A percentile compares a stretch with the other conserved stretches of the same genome.
phyloP scores from a whole-genome alignment of 2,329 filamentous ascomycete genomes.

The Pestalotiopsis sp. region DNA sequence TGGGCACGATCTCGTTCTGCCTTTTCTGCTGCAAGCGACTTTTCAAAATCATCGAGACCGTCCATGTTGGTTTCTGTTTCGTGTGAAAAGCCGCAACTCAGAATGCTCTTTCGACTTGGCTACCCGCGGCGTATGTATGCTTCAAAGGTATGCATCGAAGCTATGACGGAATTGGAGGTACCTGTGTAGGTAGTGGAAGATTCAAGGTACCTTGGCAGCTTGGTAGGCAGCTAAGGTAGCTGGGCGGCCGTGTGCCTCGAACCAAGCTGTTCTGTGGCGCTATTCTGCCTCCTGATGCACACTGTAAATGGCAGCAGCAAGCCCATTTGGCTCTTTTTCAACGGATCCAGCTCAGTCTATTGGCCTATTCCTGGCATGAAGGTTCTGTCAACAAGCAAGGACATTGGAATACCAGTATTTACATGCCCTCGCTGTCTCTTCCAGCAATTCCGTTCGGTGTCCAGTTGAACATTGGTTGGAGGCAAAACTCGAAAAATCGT shows the following conservation, averaged over 20 bases:
- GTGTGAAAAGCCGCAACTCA: too few relatives aligned
- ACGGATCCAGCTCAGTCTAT: too few relatives aligned
- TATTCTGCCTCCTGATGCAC: background rate
- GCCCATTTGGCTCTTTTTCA: too few relatives aligned
- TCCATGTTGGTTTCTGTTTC: conserved; percentile 40
- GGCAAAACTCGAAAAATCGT: background rate
- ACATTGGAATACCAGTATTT: too few relatives aligned
- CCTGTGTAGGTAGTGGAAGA: background rate
- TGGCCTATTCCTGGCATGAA: too few relatives aligned
- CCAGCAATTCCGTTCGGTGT: background rate
- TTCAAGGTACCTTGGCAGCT: too few relatives aligned
- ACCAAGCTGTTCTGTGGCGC: background rate
- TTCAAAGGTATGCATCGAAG: background rate
- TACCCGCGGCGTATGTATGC: background rate
- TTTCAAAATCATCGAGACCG: conserved; percentile 75
- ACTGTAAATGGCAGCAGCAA: background rate
- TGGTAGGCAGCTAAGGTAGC: too few relatives aligned
- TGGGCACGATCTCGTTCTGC: conserved; percentile 51
- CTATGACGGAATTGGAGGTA: conserved; percentile 5
- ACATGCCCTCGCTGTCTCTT: background rate
- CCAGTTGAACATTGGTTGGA: background rate
- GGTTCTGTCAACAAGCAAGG: too few relatives aligned
- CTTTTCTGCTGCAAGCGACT: conserved; percentile 69
- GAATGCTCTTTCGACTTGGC: background rate
- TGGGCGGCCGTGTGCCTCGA: background rate